A percentile compares a stretch with the other conserved stretches of the same genome.
Evolutionary conservation across 2,329 filamentous ascomycete genomes (phyloP).

Genomic region (Gyromitra esculenta): DNA sequence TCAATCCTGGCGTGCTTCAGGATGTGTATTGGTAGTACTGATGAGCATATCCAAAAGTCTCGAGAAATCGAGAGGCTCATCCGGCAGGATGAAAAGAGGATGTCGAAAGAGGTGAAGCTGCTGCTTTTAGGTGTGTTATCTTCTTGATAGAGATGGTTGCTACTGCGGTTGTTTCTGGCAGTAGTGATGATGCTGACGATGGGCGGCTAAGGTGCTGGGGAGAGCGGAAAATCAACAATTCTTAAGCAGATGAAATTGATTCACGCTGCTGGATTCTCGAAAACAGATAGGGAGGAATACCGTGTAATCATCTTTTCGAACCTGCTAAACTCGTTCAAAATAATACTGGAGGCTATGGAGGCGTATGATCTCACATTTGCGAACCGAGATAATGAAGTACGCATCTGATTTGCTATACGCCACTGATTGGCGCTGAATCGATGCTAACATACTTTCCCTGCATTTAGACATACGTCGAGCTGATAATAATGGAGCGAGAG

Average conservation of each 20-base stretch:
- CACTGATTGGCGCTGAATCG: background rate
- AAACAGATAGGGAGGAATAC: constrained; percentile 87
- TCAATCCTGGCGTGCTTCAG: constrained; percentile 57
- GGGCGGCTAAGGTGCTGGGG: constrained; percentile 77
- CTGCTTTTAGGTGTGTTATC: constrained; percentile 79
- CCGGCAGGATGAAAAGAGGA: constrained; percentile 84
- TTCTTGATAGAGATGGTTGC: background rate
- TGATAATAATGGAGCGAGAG: constrained; percentile 81
- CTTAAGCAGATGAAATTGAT: constrained; percentile 99
- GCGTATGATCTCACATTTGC: constrained; percentile 83
- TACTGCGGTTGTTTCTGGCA: constrained; percentile 5
- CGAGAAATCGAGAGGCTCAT: constrained; percentile 87
- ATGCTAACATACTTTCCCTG: constrained; percentile 19
- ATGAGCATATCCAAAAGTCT: constrained; percentile 66
- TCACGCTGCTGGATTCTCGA: constrained; percentile 89
- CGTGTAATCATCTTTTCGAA: constrained; percentile 97
- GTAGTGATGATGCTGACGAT: background rate
- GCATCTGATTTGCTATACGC: constrained; percentile 58
- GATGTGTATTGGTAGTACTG: constrained; percentile 74
- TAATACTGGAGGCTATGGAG: constrained; percentile 89
- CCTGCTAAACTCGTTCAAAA: constrained; percentile 88
- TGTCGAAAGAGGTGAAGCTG: constrained; percentile 90
- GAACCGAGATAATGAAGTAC: constrained; percentile 79
- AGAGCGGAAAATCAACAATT: constrained; percentile 95
- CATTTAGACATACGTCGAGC: constrained; percentile 76